Conservation (phyloP, 257 asterid genomes). For the Ocimum tenuiflorum region DNA sequence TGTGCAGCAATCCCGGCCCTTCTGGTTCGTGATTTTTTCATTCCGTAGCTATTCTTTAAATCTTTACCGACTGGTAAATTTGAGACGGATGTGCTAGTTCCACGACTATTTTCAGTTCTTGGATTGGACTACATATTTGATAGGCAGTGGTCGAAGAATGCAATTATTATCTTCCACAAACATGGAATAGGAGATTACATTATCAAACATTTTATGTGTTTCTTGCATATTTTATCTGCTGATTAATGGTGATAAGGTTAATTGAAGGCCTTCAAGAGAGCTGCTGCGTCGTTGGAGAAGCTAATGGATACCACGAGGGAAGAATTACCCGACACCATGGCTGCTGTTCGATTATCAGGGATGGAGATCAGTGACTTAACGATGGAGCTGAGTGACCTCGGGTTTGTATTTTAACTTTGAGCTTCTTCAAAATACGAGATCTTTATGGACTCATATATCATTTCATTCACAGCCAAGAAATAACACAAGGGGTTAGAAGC, state of each 20-base stretch:
- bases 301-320: slow-evolving; percentile 74
- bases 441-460: neutral
- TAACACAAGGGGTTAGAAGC: slow-evolving; percentile 71
- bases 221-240: slow-evolving; percentile 6
- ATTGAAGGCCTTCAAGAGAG: slow-evolving; percentile 74
- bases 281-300: slow-evolving; percentile 74
- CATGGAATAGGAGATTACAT: slow-evolving; percentile 1
- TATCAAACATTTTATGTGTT: neutral
- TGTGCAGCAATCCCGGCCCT: slow-evolving; percentile 74
- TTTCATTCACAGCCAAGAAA: slow-evolving; percentile 50
- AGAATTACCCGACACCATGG: slow-evolving; percentile 94
- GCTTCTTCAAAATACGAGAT: slow-evolving; percentile 5
- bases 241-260: slow-evolving; percentile 9
- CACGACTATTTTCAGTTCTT: neutral
- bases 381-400: slow-evolving; percentile 86
- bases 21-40: slow-evolving; percentile 45
- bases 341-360: slow-evolving; percentile 89
- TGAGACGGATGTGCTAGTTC: neutral
- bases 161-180: neutral
- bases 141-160: neutral
- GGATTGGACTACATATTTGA: neutral
- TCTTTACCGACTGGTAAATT: neutral
- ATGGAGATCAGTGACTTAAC: slow-evolving; percentile 93
- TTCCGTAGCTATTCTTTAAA: slow-evolving; percentile 1
- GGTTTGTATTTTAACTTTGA: slow-evolving; percentile 34